A percentile compares a stretch with the other conserved stretches of the same genome.
Conservation (phyloP, 257 asterid genomes). For the Ligustrum vulgare region DNA sequence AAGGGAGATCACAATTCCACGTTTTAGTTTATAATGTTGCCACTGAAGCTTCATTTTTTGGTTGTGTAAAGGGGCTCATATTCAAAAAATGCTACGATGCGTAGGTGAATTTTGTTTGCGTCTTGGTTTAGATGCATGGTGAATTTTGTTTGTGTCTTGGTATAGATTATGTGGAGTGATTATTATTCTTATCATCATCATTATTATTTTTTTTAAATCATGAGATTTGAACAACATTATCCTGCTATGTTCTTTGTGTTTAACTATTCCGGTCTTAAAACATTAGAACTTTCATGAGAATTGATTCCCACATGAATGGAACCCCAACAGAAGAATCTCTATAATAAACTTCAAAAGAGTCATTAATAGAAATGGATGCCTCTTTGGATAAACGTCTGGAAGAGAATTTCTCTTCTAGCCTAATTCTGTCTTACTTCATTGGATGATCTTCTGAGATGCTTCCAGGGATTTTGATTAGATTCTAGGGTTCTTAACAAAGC, state of each 20-base stretch:
- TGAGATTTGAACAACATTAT: slow-evolving; percentile 1
- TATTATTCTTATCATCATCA: too few species aligned
- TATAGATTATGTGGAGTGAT: neutral
- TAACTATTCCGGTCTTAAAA: neutral
- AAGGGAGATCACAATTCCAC: too few species aligned
- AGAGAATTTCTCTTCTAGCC: neutral
- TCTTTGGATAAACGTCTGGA: neutral
- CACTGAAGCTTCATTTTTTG: too few species aligned
- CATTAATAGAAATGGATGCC: neutral
- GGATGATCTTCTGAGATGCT: neutral
- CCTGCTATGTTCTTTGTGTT: neutral
- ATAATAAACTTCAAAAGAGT: neutral
- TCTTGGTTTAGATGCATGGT: too few species aligned
- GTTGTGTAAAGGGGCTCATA: too few species aligned
- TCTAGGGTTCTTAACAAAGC: slow-evolving; percentile 1
- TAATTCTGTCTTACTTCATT: neutral
- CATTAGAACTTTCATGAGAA: too few species aligned
- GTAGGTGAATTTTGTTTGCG: too few species aligned
- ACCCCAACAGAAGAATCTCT: neutral
- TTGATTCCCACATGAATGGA: neutral
- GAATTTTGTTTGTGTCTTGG: too few species aligned
- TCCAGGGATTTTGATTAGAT: neutral
- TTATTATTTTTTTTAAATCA: too few species aligned
- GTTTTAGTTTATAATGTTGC: too few species aligned
- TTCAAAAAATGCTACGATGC: too few species aligned